A percentile compares a stretch with the other conserved stretches of the same genome.
These are phyloP conservation scores for sunflower (Helianthus annuus) DNA, from an alignment of 129 eudicot genomes.

Conservation along the genomic window DNA sequence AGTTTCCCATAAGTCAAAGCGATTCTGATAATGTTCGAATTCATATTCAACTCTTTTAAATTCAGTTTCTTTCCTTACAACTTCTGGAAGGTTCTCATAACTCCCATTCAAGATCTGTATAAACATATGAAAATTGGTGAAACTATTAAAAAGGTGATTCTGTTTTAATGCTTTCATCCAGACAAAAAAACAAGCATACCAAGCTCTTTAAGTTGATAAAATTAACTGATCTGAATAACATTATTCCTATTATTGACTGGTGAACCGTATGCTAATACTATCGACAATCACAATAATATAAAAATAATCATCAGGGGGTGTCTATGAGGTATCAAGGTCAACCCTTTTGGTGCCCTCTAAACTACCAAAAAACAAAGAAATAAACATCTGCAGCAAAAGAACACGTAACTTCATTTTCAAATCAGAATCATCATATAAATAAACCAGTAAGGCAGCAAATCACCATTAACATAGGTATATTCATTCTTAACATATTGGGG, in stretches of 20 bases:
- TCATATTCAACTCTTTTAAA: too few species aligned
- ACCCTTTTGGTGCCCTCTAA: background rate
- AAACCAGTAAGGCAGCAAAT: background rate
- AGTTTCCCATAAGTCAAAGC: too few species aligned
- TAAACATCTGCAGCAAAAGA: background rate
- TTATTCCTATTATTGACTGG: background rate
- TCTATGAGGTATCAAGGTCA: background rate
- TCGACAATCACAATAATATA: background rate
- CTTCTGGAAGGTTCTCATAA: too few species aligned
- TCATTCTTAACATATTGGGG: background rate
- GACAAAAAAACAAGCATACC: too few species aligned
- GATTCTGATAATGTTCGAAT: too few species aligned
- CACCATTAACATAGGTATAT: background rate
- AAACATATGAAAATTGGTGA: too few species aligned
- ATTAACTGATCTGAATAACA: background rate
- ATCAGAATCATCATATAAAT: background rate
- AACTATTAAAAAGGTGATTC: too few species aligned
- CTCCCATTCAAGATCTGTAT: too few species aligned
- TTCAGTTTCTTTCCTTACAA: too few species aligned
- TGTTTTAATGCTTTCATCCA: too few species aligned
- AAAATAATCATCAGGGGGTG: background rate
- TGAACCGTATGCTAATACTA: background rate
- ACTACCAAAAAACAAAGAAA: background rate
- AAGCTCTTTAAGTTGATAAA: too few species aligned
- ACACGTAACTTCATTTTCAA: background rate